Base-by-base conservation (phyloP, 108 stramenopile species). In the Cyclotella atomus region DNA sequence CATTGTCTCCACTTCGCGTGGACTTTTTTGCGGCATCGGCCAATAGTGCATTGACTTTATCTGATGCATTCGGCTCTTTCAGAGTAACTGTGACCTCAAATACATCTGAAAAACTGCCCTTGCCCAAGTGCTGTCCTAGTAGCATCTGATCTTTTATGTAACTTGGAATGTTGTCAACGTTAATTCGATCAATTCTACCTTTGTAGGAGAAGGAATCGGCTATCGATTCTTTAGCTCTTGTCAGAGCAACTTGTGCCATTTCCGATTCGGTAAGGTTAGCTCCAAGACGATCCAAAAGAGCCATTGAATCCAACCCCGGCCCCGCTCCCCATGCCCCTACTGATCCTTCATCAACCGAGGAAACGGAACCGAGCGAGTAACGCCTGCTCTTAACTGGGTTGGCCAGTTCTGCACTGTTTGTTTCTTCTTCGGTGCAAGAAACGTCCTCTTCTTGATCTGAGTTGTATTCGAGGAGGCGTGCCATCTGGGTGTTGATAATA, bases 111-210 rank as follows among this genome's bases (percentile, higher is more conserved):
- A 75, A 75, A 2, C 56, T 34, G 0, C 75, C 75, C 25, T 61
- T 75, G 25, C 75, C 75, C 64, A 75, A 47, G 68, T 75, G 66
- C 46, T 67, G n/a, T 35, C 75, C 75, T 2, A 75, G 24, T 17
- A 75, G 29, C 8, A 75, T 10, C 55, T 75, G 59, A 28, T 35
- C 41, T 38, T 53, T 68, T 38, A 34, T 47, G 36, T 50, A 67
- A 38, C 53, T 30, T 2, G 59, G 75, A 19, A 75, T 61, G 1
- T 10, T 38, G 17, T 41, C 28, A 53, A 69, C 55, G 30, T 15
- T 55, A 17, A 4, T n/a, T 4, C 54, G 27, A 25, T 55, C 16
- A 9, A 28, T 25, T 4, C 4, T 28, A 9, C 23, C 54, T 5
- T 15, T 27, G 28, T 28, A 4, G 5, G 54, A 55, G 28, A 55